Percentiles rank a stretch among this genome's conserved stretches.
Evolutionary conservation across 768 basidiomycete genomes (phyloP).

Genomic region (Trametes villosa): DNA sequence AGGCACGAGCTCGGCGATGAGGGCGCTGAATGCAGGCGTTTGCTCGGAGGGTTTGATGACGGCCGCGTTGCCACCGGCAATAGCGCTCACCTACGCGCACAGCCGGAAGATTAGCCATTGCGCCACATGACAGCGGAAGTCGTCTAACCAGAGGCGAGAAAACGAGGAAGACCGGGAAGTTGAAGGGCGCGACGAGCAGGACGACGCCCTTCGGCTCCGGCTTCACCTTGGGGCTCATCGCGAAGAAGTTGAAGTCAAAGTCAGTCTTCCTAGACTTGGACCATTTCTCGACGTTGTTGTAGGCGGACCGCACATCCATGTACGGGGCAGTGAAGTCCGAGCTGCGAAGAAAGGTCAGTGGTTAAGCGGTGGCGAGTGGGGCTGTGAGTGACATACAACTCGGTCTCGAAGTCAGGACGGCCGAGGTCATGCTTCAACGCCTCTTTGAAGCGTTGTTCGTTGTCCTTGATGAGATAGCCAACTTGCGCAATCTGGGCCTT

Average conservation of each 20-base stretch:
- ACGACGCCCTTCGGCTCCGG: constrained; percentile 82
- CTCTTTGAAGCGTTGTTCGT: constrained; percentile 59
- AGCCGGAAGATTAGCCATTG: no score
- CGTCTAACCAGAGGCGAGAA: constrained; percentile 67
- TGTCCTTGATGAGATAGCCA: constrained; percentile 75
- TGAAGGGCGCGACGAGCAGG: constrained; percentile 74
- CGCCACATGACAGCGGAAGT: no score
- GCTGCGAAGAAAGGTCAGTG: constrained; percentile 41
- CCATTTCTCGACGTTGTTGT: constrained; percentile 76
- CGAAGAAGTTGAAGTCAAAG: constrained; percentile 57
- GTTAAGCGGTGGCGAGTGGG: neutral
- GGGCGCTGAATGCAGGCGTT: constrained; percentile 53
- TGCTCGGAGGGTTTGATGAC: constrained; percentile 81
- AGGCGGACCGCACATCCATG: constrained; percentile 55
- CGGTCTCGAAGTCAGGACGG: constrained; percentile 60
- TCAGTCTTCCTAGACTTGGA: constrained; percentile 61
- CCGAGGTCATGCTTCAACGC: constrained; percentile 67
- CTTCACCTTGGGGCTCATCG: constrained; percentile 65
- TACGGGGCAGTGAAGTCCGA: constrained; percentile 62
- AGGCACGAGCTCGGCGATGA: constrained; percentile 69
- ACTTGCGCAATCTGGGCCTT: constrained; percentile 80
- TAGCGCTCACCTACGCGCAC: no score
- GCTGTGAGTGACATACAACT: constrained; percentile 48
- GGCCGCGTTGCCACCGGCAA: constrained; percentile 77
- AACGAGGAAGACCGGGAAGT: constrained; percentile 68